Evolutionary conservation across 1,284 basidiomycete species (phyloP), one percentile per base, ranked within the genome.

Genomic region (Vanrija sp.): DNA sequence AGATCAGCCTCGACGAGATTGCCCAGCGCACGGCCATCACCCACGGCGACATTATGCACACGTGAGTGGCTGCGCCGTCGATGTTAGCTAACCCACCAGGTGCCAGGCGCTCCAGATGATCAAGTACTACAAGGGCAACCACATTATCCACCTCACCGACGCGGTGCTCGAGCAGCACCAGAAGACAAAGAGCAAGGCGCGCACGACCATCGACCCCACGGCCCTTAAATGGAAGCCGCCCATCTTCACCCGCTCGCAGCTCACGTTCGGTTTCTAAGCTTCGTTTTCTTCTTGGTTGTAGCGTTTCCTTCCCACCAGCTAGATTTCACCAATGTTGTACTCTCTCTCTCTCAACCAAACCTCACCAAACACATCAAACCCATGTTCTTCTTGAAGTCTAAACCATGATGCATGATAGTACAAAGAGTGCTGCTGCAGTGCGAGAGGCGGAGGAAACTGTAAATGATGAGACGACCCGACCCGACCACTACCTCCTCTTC

Each of bases 11-110:
- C 65, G 96, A 99, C 68, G 96, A 98, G 67, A 96, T 99, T 63
- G 92, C 96, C 6, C 89, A 94, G 73, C 89, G 86, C 79, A 98
- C 96, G 14, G 83, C 89, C n/a, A 96, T 99, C 75, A 93, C 91
- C 6, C 93, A 97, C 71, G 86, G 88, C 38, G 96, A 99, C 76
- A 87, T 99, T 56, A 91, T 97, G 85, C 96, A 97, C 79, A 98
- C 95, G 87, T 96, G 74, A 76, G 91, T 34, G 21, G 34, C 9
- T 34, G 34, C 7, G 26, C 28, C 39, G 10, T 48, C 29, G 15
- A 12, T 34, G 3, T 55, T 43, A 40, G 46, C 49, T 54, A n/a
- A 45, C 42, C 14, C 21, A 15, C 9, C 62, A 95, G 91, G 38
- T 95, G 93, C 74, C 91, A 90, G 73, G 92, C 92, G 18, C 79